Evolutionary conservation across 2,329 filamentous ascomycete genomes (phyloP).

Genomic region (Stemphylium lycopersici): DNA sequence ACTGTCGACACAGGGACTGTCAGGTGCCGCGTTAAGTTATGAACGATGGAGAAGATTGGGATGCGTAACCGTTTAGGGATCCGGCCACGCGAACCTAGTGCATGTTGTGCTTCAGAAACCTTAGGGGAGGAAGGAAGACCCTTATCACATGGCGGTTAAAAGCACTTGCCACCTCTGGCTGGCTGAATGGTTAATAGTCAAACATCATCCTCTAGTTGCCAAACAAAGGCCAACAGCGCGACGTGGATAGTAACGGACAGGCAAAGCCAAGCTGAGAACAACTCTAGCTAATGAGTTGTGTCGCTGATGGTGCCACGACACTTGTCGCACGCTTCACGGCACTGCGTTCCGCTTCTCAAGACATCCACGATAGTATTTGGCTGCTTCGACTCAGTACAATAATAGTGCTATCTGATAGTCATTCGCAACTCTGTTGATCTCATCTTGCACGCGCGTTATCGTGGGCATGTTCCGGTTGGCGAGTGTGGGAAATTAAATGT

Average conservation of each 20-base stretch:
- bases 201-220: not conserved
- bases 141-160: not conserved
- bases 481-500: slow-evolving; percentile 37
- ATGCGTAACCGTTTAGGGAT: not conserved
- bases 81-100: not conserved
- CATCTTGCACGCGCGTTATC: slow-evolving; percentile 24
- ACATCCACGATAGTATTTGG: slow-evolving; percentile 11
- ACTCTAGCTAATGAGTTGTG: slow-evolving; percentile 3
- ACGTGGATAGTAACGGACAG: not conserved
- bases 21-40: not conserved
- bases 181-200: not conserved
- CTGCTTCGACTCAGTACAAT: slow-evolving; percentile 12
- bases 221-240: not conserved
- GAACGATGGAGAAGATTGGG: not conserved
- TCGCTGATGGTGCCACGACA: slow-evolving; percentile 15
- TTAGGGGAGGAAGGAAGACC: too few species aligned
- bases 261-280: not conserved
- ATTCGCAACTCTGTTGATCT: slow-evolving; percentile 32
- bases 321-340: slow-evolving; percentile 9
- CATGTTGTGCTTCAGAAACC: not conserved
- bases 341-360: slow-evolving; percentile 19
- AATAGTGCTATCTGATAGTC: slow-evolving; percentile 22
- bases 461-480: slow-evolving; percentile 28
- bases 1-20: not conserved
- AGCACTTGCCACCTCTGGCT: not conserved